A percentile compares a stretch with the other conserved stretches of the same genome.
These are phyloP conservation scores for Suillus lakei DNA, from an alignment of 768 basidiomycete genomes.

Conservation along the genomic window DNA sequence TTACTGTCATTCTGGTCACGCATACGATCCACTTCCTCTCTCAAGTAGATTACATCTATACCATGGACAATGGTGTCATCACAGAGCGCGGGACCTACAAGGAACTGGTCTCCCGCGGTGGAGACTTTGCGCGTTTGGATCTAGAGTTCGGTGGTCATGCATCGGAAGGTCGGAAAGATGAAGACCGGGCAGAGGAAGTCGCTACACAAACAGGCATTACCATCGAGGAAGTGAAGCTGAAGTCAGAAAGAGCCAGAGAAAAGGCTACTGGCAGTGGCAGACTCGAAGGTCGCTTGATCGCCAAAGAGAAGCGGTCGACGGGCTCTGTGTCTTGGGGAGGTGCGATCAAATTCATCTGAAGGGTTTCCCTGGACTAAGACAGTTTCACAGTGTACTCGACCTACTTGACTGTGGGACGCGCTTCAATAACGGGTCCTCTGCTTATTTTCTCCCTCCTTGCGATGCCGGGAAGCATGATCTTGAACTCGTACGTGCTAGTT, in stretches of 20 bases:
- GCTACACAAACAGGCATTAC: constrained; percentile 16
- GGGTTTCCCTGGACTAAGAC: background rate
- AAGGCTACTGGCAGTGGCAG: constrained; percentile 60
- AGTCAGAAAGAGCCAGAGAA: constrained; percentile 38
- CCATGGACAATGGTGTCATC: constrained; percentile 47
- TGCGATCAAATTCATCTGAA: constrained; percentile 25
- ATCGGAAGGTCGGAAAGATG: constrained; percentile 33
- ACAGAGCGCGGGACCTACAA: constrained; percentile 56
- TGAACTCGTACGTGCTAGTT: constrained; percentile 70
- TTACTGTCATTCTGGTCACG: constrained; percentile 59
- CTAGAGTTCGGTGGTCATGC: constrained; percentile 64
- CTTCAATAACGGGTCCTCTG: constrained; percentile 53
- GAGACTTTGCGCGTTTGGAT: constrained; percentile 61
- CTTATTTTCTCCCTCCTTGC: constrained; percentile 52
- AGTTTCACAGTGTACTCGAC: constrained; percentile 54
- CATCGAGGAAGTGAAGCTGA: constrained; percentile 42
- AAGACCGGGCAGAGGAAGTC: constrained; percentile 31
- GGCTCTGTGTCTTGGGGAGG: constrained; percentile 61
- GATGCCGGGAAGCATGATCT: constrained; percentile 65
- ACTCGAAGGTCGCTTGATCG: constrained; percentile 68
- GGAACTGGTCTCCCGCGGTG: constrained; percentile 51
- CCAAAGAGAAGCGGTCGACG: constrained; percentile 64
- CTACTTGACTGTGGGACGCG: constrained; percentile 62
- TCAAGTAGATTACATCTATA: constrained; percentile 55
- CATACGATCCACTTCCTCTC: constrained; percentile 60